Conservation (phyloP, 129 eudicot species). For the Pulicaria dysenterica region DNA sequence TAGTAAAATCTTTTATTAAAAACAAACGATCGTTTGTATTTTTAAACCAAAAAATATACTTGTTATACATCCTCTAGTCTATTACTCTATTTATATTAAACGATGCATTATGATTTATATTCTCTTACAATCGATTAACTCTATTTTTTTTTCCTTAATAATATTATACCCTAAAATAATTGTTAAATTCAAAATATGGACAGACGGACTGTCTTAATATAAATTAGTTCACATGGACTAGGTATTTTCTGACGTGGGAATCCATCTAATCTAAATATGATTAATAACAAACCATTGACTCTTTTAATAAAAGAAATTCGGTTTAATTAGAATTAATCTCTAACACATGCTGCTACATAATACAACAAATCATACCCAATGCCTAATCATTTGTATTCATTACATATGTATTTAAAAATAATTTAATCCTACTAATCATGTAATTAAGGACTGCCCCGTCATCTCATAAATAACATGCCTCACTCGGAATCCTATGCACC, state of each 20-base stretch:
- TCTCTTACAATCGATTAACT: no score
- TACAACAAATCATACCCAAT: conserved; percentile 26
- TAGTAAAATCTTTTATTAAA: no score
- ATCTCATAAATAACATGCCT: conserved; percentile 28
- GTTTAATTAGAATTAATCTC: conserved; percentile 15
- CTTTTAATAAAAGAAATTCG: neutral
- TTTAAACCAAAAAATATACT: no score
- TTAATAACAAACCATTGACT: conserved; percentile 16
- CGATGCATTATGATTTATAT: no score
- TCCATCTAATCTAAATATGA: neutral
- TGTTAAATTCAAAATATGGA: no score
- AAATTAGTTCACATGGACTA: conserved; percentile 1
- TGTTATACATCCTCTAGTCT: no score
- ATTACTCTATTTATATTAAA: no score
- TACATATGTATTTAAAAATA: neutral
- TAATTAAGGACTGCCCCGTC: conserved; percentile 18
- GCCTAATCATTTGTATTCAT: neutral
- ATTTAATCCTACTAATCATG: conserved; percentile 11
- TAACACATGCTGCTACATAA: conserved; percentile 15
- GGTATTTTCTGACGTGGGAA: neutral
- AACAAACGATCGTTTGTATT: no score
- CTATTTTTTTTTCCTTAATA: no score
- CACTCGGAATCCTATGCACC: conserved; percentile 29
- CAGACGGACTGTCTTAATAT: neutral
- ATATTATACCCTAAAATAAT: no score